A percentile compares a stretch with the other conserved stretches of the same genome.
Conservation (phyloP, 2,329 filamentous ascomycete genomes). For the Neophaeococcomyces aloes region DNA sequence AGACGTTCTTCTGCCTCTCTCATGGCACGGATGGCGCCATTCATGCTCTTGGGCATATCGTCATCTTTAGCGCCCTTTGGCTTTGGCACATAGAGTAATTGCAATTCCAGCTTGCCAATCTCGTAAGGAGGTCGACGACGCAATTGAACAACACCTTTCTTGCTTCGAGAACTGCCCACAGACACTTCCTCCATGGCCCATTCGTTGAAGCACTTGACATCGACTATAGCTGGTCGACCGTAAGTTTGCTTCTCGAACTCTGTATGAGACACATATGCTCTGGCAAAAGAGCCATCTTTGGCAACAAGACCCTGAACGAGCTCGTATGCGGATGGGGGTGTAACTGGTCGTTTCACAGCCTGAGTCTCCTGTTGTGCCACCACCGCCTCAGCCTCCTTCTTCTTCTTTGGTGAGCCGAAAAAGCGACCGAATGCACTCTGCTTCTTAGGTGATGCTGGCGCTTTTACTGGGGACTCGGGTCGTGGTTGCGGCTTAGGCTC, state of each 20-base stretch:
- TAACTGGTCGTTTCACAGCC: slow-evolving; percentile 36
- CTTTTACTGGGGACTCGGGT: slow-evolving; percentile 27
- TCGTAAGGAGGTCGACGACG: slow-evolving; percentile 85
- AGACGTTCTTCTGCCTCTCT: slow-evolving; percentile 74
- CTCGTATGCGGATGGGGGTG: slow-evolving; percentile 26
- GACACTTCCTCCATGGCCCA: slow-evolving; percentile 83
- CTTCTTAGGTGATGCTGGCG: slow-evolving; percentile 53
- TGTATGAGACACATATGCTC: slow-evolving; percentile 86
- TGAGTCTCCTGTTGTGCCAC: slow-evolving; percentile 76
- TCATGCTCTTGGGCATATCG: slow-evolving; percentile 99
- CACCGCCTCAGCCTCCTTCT: slow-evolving; percentile 82
- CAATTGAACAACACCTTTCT: slow-evolving; percentile 63
- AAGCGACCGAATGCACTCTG: slow-evolving; percentile 83
- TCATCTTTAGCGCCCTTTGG: slow-evolving; percentile 79
- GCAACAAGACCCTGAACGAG: slow-evolving; percentile 58
- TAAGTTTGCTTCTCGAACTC: slow-evolving; percentile 84
- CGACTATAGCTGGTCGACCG: slow-evolving; percentile 75
- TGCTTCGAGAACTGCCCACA: slow-evolving; percentile 86
- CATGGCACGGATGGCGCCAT: slow-evolving; percentile 85
- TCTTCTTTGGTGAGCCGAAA: slow-evolving; percentile 90
- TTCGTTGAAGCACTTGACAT: slow-evolving; percentile 95
- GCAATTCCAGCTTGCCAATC: slow-evolving; percentile 85
- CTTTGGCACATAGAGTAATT: slow-evolving; percentile 87
- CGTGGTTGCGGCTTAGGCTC: slow-evolving; percentile 51
- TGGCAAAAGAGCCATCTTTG: slow-evolving; percentile 85